Conservation (phyloP, 2,329 filamentous ascomycete genomes). For the Diaporthe sp. region DNA sequence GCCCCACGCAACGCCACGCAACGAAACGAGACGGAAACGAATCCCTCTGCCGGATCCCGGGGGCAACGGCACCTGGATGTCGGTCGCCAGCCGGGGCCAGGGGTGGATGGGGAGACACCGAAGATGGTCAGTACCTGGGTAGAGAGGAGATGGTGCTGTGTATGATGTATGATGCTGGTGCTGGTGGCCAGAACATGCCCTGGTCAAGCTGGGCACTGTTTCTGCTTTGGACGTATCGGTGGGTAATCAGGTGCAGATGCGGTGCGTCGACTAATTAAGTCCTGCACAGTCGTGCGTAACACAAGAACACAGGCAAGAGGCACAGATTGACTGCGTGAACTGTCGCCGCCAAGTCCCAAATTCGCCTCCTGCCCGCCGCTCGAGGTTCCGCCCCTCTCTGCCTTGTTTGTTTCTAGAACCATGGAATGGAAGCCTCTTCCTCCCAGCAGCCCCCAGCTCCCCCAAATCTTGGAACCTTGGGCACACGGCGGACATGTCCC, state of each 20-base stretch:
- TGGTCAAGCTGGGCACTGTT: background rate
- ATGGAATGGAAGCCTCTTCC: conserved; percentile 20
- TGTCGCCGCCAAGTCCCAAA: conserved; percentile 15
- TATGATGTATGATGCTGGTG: background rate
- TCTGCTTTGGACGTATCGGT: background rate
- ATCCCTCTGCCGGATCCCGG: conserved; percentile 13
- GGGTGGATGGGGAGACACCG: background rate
- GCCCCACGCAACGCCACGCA: conserved; percentile 20
- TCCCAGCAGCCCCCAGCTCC: conserved; percentile 1
- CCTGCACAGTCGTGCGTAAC: background rate
- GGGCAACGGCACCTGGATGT: background rate
- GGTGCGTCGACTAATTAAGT: background rate
- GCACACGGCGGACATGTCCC: conserved; percentile 22
- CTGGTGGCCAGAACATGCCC: background rate
- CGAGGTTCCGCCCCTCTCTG: conserved; percentile 31
- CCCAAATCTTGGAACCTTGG: conserved; percentile 2
- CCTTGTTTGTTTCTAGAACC: conserved; percentile 26
- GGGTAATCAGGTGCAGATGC: background rate
- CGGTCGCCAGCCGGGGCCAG: conserved; percentile 8
- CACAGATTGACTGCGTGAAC: background rate
- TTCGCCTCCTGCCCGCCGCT: conserved; percentile 27
- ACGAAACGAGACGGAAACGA: background rate
- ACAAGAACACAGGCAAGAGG: background rate
- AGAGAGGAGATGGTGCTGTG: background rate
- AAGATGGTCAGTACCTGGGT: background rate